Conservation (phyloP, 169 alveolate genomes). For the Plasmodium gonderi region DNA sequence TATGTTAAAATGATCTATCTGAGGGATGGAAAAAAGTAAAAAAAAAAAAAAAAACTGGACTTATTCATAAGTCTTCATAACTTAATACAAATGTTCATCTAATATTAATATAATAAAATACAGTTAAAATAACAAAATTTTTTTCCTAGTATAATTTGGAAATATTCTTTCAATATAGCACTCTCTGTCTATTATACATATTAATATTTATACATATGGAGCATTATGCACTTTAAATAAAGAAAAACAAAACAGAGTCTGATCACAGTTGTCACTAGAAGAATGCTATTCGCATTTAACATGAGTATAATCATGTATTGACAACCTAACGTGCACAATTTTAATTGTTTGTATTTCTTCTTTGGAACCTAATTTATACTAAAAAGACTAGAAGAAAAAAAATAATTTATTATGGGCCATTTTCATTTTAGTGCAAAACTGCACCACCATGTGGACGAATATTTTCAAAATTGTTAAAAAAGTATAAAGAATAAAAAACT, state of each 20-base stretch:
- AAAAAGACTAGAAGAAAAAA: neutral
- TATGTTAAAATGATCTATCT: neutral
- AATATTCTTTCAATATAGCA: neutral
- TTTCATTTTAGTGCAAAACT: neutral
- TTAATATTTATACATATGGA: neutral
- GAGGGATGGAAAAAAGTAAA: neutral
- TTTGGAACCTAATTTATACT: neutral
- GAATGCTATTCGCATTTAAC: neutral
- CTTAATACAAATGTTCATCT: neutral
- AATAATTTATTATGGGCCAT: neutral
- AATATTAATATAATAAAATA: neutral
- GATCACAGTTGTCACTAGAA: neutral
- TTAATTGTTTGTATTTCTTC: neutral
- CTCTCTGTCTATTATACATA: slow-evolving; percentile 7
- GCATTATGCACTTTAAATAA: neutral
- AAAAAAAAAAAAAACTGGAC: neutral
- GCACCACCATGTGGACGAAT: too few relatives aligned
- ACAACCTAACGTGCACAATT: neutral
- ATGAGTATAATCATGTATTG: neutral
- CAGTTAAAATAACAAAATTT: neutral
- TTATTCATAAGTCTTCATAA: neutral
- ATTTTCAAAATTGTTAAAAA: neutral
- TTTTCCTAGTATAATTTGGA: neutral
- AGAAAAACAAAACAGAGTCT: neutral
- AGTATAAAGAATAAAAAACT: neutral